Evolutionary conservation across 2,329 filamentous ascomycete species (phyloP).

Genomic region (Aspergillus flavus): DNA sequence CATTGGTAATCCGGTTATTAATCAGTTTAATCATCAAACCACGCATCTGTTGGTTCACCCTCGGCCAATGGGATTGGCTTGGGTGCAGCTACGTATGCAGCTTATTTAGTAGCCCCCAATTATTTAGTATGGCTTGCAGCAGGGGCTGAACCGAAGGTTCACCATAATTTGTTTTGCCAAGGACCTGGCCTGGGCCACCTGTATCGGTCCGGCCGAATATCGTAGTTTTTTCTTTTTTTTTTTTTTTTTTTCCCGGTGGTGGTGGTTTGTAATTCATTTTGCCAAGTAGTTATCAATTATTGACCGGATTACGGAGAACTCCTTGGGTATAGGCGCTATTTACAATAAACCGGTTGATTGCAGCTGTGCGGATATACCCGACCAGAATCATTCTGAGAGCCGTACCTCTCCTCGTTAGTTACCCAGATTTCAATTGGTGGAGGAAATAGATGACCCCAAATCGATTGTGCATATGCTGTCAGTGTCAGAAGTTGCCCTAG

Average conservation of each 20-base stretch:
- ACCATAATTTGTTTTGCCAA: not conserved
- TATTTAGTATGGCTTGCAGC: conserved; percentile 12
- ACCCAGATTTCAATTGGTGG: not conserved
- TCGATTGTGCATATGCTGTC: not conserved
- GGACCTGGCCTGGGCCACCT: not conserved
- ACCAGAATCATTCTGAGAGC: not conserved
- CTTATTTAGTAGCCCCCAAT: conserved; percentile 9
- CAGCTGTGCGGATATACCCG: not conserved
- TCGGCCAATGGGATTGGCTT: conserved; percentile 1
- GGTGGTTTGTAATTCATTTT: too few relatives aligned
- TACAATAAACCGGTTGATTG: not conserved
- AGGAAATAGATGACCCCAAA: not conserved
- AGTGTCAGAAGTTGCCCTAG: not conserved
- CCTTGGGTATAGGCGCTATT: not conserved
- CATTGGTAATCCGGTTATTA: not conserved
- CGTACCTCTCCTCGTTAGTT: not conserved
- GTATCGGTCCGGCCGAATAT: not conserved
- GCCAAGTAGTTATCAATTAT: not conserved
- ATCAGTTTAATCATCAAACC: not conserved
- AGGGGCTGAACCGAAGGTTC: conserved; percentile 1
- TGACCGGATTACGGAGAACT: not conserved
- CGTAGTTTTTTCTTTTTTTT: too few relatives aligned
- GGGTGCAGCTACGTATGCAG: conserved; percentile 6
- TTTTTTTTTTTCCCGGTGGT: not conserved
- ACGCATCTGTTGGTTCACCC: not conserved